Percentiles rank a stretch among this genome's conserved stretches.
phyloP scores from a whole-genome alignment of 768 basidiomycete species.

The Russula griseocarnosa region DNA sequence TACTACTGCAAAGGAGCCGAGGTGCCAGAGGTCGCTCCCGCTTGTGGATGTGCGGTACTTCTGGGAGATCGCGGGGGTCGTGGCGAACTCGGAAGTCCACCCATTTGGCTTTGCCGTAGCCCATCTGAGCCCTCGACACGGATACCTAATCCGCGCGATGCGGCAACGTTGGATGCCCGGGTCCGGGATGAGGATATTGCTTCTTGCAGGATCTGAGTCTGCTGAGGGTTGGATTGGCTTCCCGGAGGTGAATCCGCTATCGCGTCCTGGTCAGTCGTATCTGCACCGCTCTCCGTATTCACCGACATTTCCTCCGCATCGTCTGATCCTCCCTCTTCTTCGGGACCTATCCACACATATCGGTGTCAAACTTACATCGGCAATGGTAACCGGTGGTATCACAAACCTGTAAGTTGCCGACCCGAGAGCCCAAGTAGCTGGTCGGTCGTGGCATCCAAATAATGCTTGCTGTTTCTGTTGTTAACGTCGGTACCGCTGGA shows the following conservation, averaged over 20 bases:
- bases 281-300: conserved; percentile 72
- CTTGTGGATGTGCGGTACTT: conserved; percentile 11
- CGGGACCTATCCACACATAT: conserved; percentile 35
- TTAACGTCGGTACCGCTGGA: conserved; percentile 39
- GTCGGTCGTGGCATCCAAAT: conserved; percentile 80
- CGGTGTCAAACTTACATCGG: conserved; percentile 36
- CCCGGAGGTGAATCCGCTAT: conserved; percentile 30
- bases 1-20: conserved; percentile 9
- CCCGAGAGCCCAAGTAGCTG: conserved; percentile 74
- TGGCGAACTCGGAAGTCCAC: conserved; percentile 32
- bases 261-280: conserved; percentile 56
- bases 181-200: conserved; percentile 7
- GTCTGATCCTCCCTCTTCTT: conserved; percentile 57
- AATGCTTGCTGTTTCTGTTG: conserved; percentile 79
- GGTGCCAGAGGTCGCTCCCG: conserved; percentile 3
- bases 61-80: conserved; percentile 30
- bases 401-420: conserved; percentile 61
- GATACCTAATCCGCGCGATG: conserved; percentile 27
- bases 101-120: conserved; percentile 28
- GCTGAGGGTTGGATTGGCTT: conserved; percentile 28
- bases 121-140: conserved; percentile 27
- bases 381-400: conserved; percentile 4
- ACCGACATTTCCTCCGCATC: conserved; percentile 66
- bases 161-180: conserved; percentile 25
- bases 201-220: conserved; percentile 42